These are phyloP conservation scores for Brettanomyces sp. DNA, from an alignment of 805 yeast species.

Conservation along the genomic window DNA sequence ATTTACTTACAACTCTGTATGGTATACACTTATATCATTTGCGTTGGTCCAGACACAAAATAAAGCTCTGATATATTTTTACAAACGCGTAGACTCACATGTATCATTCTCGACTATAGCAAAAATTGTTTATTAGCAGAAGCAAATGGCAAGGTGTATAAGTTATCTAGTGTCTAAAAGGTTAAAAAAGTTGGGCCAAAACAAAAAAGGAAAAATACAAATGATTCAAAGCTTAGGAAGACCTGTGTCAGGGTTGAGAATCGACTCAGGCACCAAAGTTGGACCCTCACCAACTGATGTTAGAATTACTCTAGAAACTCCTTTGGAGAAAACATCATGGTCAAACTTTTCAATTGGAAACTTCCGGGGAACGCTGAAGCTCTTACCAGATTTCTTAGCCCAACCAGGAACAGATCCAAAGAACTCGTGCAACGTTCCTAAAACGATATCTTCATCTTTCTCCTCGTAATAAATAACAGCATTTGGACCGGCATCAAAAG, in stretches of 20 bases:
- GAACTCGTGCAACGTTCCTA: slow-evolving; percentile 57
- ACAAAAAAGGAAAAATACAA: neutral
- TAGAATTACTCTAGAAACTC: slow-evolving; percentile 75
- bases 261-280: slow-evolving; percentile 41
- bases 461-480: slow-evolving; percentile 87
- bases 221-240: slow-evolving; percentile 36
- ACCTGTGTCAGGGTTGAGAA: slow-evolving; percentile 51
- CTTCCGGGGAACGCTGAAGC: slow-evolving; percentile 10
- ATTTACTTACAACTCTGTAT: too few species aligned
- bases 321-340: slow-evolving; percentile 28
- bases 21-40: too few species aligned
- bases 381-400: slow-evolving; percentile 28
- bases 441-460: slow-evolving; percentile 62
- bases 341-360: slow-evolving; percentile 22
- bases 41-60: too few species aligned
- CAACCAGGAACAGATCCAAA: slow-evolving; percentile 63
- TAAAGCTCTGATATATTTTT: too few species aligned
- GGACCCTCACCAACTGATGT: slow-evolving; percentile 91
- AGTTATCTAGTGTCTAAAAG: neutral
- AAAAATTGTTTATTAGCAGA: too few species aligned
- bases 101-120: too few species aligned
- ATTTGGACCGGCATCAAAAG: slow-evolving; percentile 99
- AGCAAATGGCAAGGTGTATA: slow-evolving; percentile 6
- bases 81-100: too few species aligned
- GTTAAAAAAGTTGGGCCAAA: neutral